Conservation (phyloP, 805 yeast species). For the Zygosaccharomyces pseudorouxii region DNA sequence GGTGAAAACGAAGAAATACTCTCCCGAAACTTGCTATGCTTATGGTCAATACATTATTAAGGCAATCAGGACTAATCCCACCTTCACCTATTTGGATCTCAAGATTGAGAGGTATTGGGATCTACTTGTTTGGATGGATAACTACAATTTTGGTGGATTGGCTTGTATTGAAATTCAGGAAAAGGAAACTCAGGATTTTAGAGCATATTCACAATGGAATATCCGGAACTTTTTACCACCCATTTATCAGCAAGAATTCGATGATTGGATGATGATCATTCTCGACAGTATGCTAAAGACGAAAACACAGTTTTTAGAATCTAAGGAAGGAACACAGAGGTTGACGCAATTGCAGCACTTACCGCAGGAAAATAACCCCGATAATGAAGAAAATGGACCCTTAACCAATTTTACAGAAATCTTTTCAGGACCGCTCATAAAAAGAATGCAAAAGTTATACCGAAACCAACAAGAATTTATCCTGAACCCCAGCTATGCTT, state of each 20-base stretch:
- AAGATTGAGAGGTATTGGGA: constrained; percentile 83
- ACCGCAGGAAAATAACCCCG: constrained; percentile 40
- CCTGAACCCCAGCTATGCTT: constrained; percentile 55
- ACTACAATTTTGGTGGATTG: constrained; percentile 77
- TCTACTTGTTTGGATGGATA: constrained; percentile 91
- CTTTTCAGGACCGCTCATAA: constrained; percentile 59
- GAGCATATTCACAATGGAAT: constrained; percentile 68
- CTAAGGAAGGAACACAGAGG: constrained; percentile 50
- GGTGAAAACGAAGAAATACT: constrained; percentile 65
- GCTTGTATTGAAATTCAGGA: constrained; percentile 40
- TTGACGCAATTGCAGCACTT: constrained; percentile 62
- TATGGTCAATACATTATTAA: constrained; percentile 80
- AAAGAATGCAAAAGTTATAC: constrained; percentile 60
- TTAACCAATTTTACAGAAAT: constrained; percentile 47
- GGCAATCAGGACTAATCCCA: constrained; percentile 71
- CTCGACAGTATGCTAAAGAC: constrained; percentile 61
- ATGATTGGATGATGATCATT: constrained; percentile 77
- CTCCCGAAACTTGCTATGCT: constrained; percentile 85
- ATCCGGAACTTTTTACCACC: constrained; percentile 67
- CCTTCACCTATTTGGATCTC: constrained; percentile 79
- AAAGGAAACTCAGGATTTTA: constrained; percentile 36
- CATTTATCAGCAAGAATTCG: constrained; percentile 75
- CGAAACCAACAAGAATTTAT: constrained; percentile 70
- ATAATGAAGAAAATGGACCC: constrained; percentile 35
- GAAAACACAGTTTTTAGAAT: constrained; percentile 38